These are phyloP conservation scores for Geoglossum glabrum DNA, from an alignment of 495 filamentous ascomycete genomes.

Conservation along the genomic window DNA sequence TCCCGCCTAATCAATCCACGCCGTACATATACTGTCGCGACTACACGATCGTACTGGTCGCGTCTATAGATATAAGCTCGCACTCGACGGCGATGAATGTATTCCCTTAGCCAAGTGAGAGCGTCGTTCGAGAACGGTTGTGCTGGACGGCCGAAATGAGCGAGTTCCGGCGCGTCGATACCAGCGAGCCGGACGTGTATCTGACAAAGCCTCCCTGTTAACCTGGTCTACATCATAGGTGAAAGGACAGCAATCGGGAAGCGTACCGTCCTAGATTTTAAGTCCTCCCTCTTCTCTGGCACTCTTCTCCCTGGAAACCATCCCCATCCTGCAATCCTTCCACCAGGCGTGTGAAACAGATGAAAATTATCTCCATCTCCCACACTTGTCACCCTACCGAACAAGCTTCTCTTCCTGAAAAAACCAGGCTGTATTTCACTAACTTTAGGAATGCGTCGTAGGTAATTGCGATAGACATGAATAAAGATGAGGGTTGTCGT, in stretches of 20 bases:
- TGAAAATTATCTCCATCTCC: slow-evolving; percentile 93
- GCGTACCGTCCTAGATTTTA: slow-evolving; percentile 59
- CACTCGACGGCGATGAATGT: slow-evolving; percentile 53
- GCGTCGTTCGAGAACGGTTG: slow-evolving; percentile 74
- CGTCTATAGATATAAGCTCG: slow-evolving; percentile 59
- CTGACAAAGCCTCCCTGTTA: slow-evolving; percentile 17
- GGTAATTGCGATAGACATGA: slow-evolving; percentile 47
- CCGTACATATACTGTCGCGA: slow-evolving; percentile 66
- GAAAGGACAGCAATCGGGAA: neutral
- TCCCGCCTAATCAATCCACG: slow-evolving; percentile 39
- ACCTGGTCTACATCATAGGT: neutral
- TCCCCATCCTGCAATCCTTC: slow-evolving; percentile 70
- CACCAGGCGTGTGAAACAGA: slow-evolving; percentile 84
- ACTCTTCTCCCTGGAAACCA: slow-evolving; percentile 63
- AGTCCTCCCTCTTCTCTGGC: slow-evolving; percentile 39
- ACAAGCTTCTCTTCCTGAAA: slow-evolving; percentile 51
- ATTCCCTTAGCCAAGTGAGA: slow-evolving; percentile 49
- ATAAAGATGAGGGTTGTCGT: slow-evolving; percentile 36
- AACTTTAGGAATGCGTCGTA: slow-evolving; percentile 63
- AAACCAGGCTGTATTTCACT: slow-evolving; percentile 44
- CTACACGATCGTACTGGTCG: slow-evolving; percentile 84
- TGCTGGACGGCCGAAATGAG: slow-evolving; percentile 74
- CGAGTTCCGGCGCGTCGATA: slow-evolving; percentile 77
- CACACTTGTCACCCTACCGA: slow-evolving; percentile 77
- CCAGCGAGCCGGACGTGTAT: slow-evolving; percentile 80